Conservation (phyloP, 257 asterid genomes). For the Schizonepeta tenuifolia region DNA sequence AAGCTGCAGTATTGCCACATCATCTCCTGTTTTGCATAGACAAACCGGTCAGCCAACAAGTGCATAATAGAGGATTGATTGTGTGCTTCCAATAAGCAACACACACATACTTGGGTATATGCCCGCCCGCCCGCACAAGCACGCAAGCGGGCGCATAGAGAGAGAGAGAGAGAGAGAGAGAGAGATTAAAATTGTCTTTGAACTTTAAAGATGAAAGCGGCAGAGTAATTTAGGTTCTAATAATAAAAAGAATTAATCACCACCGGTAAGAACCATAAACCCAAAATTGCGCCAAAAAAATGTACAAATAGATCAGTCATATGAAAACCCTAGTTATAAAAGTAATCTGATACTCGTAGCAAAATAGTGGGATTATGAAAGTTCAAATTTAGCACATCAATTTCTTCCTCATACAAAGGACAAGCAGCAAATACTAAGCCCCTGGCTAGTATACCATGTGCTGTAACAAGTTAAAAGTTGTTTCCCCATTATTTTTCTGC, state of each 20-base stretch:
- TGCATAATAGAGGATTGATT: too few relatives aligned
- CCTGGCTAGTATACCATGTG: not conserved
- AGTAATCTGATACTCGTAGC: not conserved
- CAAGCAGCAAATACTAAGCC: not conserved
- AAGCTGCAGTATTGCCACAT: not conserved
- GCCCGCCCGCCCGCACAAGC: too few relatives aligned
- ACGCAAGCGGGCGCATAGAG: too few relatives aligned
- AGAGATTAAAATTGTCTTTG: too few relatives aligned
- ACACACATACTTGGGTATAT: not conserved
- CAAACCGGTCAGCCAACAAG: not conserved
- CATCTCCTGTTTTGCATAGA: not conserved
- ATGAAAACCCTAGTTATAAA: not conserved
- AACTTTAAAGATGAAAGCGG: too few relatives aligned
- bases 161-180: too few relatives aligned
- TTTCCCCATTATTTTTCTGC: not conserved
- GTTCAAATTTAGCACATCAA: not conserved
- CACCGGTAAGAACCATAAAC: not conserved
- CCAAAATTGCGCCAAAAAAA: not conserved
- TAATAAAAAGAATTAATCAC: not conserved
- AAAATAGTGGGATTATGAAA: not conserved
- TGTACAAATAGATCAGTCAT: slow-evolving; percentile 20
- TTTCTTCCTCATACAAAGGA: slow-evolving; percentile 1
- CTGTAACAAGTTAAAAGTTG: not conserved
- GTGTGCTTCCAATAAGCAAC: too few relatives aligned
- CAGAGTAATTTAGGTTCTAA: too few relatives aligned